Conservation (phyloP, 495 filamentous ascomycete genomes). For the Aspergillus affinis region DNA sequence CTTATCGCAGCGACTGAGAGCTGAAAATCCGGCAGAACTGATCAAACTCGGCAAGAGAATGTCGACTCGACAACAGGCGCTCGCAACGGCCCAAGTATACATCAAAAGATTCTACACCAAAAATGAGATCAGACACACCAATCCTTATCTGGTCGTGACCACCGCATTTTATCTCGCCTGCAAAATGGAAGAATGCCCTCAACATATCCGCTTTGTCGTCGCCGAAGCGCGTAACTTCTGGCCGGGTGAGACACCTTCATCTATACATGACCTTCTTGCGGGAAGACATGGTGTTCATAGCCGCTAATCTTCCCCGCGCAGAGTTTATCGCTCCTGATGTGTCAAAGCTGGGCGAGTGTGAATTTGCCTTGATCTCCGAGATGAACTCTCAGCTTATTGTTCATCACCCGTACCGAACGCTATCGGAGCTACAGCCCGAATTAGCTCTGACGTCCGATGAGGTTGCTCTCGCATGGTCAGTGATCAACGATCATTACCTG, state of each 20-base stretch:
- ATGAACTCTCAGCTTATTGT: slow-evolving; percentile 93
- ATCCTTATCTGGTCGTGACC: slow-evolving; percentile 86
- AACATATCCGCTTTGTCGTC: slow-evolving; percentile 88
- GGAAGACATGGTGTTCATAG: background rate
- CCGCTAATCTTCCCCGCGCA: slow-evolving; percentile 32
- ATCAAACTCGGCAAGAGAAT: slow-evolving; percentile 77
- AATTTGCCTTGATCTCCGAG: slow-evolving; percentile 93
- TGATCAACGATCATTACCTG: slow-evolving; percentile 96
- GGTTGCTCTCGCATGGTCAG: slow-evolving; percentile 70
- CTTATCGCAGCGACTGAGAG: background rate
- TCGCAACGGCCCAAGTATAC: slow-evolving; percentile 94
- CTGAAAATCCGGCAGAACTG: slow-evolving; percentile 57
- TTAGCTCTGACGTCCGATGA: slow-evolving; percentile 78
- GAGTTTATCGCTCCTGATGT: slow-evolving; percentile 79
- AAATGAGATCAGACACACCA: slow-evolving; percentile 88
- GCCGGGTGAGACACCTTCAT: slow-evolving; percentile 58
- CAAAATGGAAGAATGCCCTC: slow-evolving; percentile 98
- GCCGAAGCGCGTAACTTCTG: slow-evolving; percentile 83
- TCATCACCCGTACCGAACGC: slow-evolving; percentile 93
- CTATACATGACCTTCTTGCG: background rate
- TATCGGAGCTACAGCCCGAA: slow-evolving; percentile 68
- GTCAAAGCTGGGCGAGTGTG: slow-evolving; percentile 91
- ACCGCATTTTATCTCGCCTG: slow-evolving; percentile 94
- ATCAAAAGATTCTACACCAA: slow-evolving; percentile 90
- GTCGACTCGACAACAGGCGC: slow-evolving; percentile 78